phyloP scores from a whole-genome alignment of 768 basidiomycete genomes.

The Mycena indigotica region DNA sequence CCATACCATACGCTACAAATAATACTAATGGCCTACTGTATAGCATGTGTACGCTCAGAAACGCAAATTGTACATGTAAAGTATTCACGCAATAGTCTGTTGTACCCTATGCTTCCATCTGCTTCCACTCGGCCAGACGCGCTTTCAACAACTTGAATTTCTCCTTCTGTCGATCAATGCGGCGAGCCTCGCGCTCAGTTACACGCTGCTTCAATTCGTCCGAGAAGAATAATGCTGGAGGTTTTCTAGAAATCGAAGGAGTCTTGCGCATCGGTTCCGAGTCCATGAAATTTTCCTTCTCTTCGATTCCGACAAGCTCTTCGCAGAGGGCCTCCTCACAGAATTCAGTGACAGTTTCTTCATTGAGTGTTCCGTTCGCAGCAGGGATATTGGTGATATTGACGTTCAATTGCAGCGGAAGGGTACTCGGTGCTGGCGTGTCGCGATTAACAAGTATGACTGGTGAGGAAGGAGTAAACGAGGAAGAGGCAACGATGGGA shows the following conservation, averaged over 20 bases:
- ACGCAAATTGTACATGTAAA: not conserved
- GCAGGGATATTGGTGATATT: not conserved
- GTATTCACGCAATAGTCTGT: not conserved
- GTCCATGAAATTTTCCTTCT: no score
- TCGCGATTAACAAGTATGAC: no score
- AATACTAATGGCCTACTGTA: not conserved
- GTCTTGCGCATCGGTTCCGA: not conserved
- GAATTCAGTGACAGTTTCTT: no score
- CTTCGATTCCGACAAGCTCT: no score
- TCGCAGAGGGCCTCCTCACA: no score
- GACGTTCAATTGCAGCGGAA: not conserved
- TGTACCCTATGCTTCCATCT: not conserved
- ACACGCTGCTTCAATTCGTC: not conserved
- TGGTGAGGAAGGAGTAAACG: no score
- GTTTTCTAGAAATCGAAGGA: no score
- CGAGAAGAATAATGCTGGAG: not conserved
- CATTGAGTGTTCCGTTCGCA: no score
- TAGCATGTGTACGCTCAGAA: not conserved
- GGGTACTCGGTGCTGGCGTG: not conserved
- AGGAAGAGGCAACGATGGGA: no score
- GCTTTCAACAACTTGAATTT: not conserved
- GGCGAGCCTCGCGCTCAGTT: not conserved
- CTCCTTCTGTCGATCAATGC: not conserved
- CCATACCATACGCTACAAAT: not conserved
- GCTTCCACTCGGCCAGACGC: not conserved